A percentile compares a stretch with the other conserved stretches of the same genome.
Evolutionary conservation across 345 rosid genomes (phyloP).

Genomic region (Eucalyptus curtisii): DNA sequence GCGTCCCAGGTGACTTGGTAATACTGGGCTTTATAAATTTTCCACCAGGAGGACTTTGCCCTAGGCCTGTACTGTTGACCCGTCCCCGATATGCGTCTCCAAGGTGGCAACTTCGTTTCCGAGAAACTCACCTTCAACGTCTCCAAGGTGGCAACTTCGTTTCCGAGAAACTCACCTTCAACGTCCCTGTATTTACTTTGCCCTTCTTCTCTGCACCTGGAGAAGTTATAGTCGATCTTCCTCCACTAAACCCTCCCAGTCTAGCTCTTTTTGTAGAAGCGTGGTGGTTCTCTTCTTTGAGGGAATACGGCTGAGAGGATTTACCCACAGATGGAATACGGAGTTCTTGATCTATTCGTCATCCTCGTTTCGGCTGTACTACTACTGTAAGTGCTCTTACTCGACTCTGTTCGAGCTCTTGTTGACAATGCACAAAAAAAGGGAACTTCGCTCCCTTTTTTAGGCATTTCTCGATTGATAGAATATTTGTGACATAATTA

Average conservation of each 20-base stretch:
- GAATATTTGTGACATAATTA: background rate
- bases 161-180: background rate
- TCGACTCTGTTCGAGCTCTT: background rate
- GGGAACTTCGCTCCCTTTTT: background rate
- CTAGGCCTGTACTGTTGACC: background rate
- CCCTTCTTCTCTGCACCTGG: background rate
- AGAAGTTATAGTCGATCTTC: background rate
- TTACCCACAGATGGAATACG: background rate
- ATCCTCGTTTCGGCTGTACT: background rate
- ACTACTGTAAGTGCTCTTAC: background rate
- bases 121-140: too few species aligned
- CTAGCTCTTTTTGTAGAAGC: background rate
- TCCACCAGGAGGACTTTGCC: background rate
- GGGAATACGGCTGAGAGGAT: background rate
- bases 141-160: background rate
- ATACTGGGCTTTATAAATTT: too few species aligned
- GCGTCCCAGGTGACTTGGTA: background rate
- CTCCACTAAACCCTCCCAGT: background rate
- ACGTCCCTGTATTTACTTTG: background rate
- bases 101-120: too few species aligned
- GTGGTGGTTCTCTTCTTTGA: background rate
- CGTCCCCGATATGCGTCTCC: background rate
- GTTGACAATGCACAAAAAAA: background rate
- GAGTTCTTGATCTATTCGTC: background rate
- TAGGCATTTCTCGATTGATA: background rate